Evolutionary conservation across 192 early-diverging fungal species (phyloP).

Genomic region (Podila clonocystis): DNA sequence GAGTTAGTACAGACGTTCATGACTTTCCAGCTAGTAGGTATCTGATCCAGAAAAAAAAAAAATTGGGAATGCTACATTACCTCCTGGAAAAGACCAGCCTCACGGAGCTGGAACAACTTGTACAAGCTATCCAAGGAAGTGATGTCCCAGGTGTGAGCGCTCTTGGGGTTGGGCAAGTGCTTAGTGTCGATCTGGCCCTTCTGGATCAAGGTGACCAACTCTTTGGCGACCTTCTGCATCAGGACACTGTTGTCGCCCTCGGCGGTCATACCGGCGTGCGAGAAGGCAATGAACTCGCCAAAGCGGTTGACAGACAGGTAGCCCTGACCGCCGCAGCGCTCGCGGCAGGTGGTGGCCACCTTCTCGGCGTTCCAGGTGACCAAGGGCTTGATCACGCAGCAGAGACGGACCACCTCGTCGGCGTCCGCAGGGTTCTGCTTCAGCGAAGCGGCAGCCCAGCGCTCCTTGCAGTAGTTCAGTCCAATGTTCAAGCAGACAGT

Average conservation of each 20-base stretch:
- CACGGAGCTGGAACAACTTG: constrained; percentile 59
- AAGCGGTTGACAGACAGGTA: constrained; percentile 75
- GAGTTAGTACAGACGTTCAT: neutral
- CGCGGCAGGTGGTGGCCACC: constrained; percentile 73
- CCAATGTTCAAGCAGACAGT: constrained; percentile 79
- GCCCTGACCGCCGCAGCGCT: constrained; percentile 81
- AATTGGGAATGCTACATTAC: constrained; percentile 7
- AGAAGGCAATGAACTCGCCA: constrained; percentile 72
- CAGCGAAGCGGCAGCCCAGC: constrained; percentile 61
- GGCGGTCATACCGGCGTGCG: constrained; percentile 83
- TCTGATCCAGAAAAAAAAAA: neutral
- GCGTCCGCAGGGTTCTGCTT: constrained; percentile 57
- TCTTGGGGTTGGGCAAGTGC: constrained; percentile 48
- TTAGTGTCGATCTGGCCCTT: constrained; percentile 44
- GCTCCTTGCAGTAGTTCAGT: constrained; percentile 78
- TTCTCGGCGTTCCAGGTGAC: constrained; percentile 79
- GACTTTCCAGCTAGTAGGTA: neutral
- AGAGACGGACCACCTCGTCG: constrained; percentile 72
- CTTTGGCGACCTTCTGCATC: constrained; percentile 84
- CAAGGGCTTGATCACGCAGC: constrained; percentile 83
- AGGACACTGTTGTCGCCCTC: constrained; percentile 84
- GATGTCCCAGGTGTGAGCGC: constrained; percentile 59
- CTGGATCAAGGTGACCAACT: constrained; percentile 67
- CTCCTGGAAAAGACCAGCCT: constrained; percentile 56
- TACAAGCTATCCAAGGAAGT: constrained; percentile 52